Evolutionary conservation across 768 basidiomycete genomes (phyloP).

Genomic region (Lanmaoa rubissima): DNA sequence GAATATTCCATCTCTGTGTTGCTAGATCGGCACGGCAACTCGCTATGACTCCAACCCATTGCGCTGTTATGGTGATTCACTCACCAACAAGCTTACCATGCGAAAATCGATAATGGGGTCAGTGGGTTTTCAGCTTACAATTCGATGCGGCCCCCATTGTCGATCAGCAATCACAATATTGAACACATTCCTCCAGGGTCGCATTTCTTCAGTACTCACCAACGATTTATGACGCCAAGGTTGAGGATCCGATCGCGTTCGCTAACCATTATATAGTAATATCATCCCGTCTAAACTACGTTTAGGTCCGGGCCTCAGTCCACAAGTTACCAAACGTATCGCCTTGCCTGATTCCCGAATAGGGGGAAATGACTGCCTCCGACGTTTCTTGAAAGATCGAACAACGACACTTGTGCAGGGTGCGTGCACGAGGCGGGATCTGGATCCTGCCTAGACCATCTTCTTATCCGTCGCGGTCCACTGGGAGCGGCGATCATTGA

Average conservation of each 20-base stretch:
- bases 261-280: background rate
- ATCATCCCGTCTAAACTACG: background rate
- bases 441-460: background rate
- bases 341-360: background rate
- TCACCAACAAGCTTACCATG: background rate
- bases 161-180: background rate
- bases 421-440: background rate
- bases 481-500: background rate
- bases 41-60: background rate
- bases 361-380: background rate
- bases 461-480: background rate
- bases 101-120: background rate
- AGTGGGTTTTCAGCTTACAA: background rate
- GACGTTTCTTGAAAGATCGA: background rate
- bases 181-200: background rate
- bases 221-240: background rate
- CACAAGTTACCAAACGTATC: background rate
- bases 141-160: background rate
- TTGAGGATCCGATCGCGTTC: background rate
- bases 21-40: background rate
- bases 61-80: background rate
- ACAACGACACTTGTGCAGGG: background rate
- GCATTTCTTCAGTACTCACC: background rate
- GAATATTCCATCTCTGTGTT: background rate
- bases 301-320: background rate